Base-by-base conservation (phyloP, 1,284 basidiomycete species). In the Boletus semigastroideus region DNA sequence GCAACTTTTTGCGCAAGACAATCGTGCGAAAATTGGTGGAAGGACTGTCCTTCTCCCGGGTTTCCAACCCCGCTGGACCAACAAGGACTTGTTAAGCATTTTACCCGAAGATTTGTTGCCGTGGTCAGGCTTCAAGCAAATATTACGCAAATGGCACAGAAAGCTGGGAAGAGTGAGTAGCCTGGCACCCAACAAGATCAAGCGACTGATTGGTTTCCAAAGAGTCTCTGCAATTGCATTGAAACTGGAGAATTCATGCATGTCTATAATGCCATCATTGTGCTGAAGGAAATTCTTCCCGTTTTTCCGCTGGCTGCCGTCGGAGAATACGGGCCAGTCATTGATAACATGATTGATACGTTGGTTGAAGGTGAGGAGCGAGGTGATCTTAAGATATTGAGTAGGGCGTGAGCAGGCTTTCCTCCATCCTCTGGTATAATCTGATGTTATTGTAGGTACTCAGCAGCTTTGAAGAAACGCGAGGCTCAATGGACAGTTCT, bases 191-290 rank as follows among this genome's bases (percentile, higher is more conserved):
- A 22, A n/a, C 22, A 30, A 7, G 3, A 41, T 36, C 38, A 28
- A n/a, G n/a, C 43, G 31, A 47, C 46, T 55, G 45, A 53, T 14
- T 40, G 17, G 45, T 16, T 51, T 51, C 48, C 53, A 7, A 56
- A 89, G 85, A 79, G 76, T 56, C 78, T 89, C 56, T 72, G 75
- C 25, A 83, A 81, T 41, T 85, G 82, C 60, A 81, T 88, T 46
- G 77, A 83, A 66, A 82, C 82, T 2, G 86, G 86, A 59, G 93
- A 94, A 63, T 97, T 94, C 68, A 94, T 96, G 89, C 92, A 93
- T 63, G 89, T 96, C 51, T 94, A 94, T 70, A 98, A 98, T 65
- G 83, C 91, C 12, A 89, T 97, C 65, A 82, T 94, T 42, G 86
- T 97, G 22, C 77, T 95, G 52, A 92, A 94, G 61, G 91, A 95